Percentiles rank a stretch among this genome's conserved stretches.
phyloP scores from a whole-genome alignment of 2,329 filamentous ascomycete species.

The Fusarium nanum region DNA sequence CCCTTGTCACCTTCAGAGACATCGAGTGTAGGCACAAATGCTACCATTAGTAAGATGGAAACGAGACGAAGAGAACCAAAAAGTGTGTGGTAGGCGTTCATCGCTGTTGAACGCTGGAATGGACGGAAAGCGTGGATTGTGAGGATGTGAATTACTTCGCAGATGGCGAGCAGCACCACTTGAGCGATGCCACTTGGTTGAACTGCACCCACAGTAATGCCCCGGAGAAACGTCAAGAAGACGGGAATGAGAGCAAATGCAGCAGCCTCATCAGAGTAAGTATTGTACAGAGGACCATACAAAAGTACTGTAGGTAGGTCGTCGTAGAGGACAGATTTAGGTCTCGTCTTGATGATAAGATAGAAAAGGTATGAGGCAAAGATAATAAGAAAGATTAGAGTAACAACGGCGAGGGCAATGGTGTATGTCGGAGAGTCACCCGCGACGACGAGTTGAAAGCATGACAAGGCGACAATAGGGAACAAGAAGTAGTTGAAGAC shows the following conservation, averaged over 20 bases:
- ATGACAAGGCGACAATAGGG: conserved; percentile 85
- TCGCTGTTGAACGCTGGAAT: conserved; percentile 90
- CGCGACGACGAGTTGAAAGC: conserved; percentile 90
- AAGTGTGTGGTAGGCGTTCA: conserved; percentile 94
- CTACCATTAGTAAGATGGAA: conserved; percentile 79
- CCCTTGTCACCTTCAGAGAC: conserved; percentile 84
- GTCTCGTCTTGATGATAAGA: conserved; percentile 82
- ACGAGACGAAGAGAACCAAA: conserved; percentile 83
- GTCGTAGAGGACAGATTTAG: conserved; percentile 90
- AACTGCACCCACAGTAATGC: conserved; percentile 90
- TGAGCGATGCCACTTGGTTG: conserved; percentile 95
- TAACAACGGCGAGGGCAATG: conserved; percentile 79
- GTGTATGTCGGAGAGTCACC: conserved; percentile 74
- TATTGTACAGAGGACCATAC: conserved; percentile 96
- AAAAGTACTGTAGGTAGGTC: conserved; percentile 88
- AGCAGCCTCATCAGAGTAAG: conserved; percentile 92
- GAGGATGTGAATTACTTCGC: conserved; percentile 89
- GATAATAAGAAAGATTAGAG: conserved; percentile 77
- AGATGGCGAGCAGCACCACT: conserved; percentile 90
- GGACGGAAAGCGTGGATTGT: conserved; percentile 91
- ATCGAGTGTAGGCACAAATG: conserved; percentile 86
- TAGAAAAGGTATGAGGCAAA: conserved; percentile 84
- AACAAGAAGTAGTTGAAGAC: conserved; percentile 93
- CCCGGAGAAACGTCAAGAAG: conserved; percentile 84
- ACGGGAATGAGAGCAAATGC: conserved; percentile 91